Evolutionary conservation across 148 eudicot species (phyloP), one percentile per base, ranked within the genome.

Genomic region (Vaccinium vitisidaea): DNA sequence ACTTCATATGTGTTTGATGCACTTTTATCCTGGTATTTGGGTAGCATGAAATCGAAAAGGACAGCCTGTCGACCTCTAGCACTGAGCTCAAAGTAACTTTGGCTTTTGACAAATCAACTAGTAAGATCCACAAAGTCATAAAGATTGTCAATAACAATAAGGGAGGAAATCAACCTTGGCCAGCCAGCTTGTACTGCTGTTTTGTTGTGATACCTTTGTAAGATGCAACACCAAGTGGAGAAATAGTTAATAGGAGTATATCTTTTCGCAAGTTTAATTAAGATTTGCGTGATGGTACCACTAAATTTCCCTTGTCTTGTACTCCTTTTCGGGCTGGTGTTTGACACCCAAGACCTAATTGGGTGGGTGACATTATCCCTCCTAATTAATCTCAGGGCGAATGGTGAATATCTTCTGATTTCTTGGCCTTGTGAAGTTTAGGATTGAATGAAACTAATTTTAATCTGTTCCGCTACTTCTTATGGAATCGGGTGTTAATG

Each of bases 151-250:
- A 25, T 7, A 10, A 65, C 69, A 65, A 23, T 7, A 23, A 65
- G 71, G 10, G 71, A n/a, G 30, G 32, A 65, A 65, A 65, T 59
- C 25, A 25, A 65, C 30, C 71, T 65, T 23, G 71, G 71, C 30
- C 30, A 23, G 71, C 71, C 71, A 65, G 32, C 71, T 65, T 25
- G 70, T 63, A 21, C 0, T 63, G 71, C n/a, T 36, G 52, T 74
- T 74, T 39, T 74, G 77, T 32, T 74, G 77, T 32, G 50, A 9
- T 74, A 75, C n/a, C 79, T 49, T 46, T 75, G 79, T 75, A n/a
- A 19, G 27, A 25, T 52, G 59, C 80, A 77, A 23, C 18, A 50
- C 80, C 36, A 6, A 49, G 80, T 52, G 56, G 21, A 77, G 80
- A 50, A 77, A 13, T 25, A 3, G 14, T 77, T 53, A 30, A 1